A percentile compares a stretch with the other conserved stretches of the same genome.
phyloP scores from a whole-genome alignment of 306 rosid species.

The Spatholobus suberectus region DNA sequence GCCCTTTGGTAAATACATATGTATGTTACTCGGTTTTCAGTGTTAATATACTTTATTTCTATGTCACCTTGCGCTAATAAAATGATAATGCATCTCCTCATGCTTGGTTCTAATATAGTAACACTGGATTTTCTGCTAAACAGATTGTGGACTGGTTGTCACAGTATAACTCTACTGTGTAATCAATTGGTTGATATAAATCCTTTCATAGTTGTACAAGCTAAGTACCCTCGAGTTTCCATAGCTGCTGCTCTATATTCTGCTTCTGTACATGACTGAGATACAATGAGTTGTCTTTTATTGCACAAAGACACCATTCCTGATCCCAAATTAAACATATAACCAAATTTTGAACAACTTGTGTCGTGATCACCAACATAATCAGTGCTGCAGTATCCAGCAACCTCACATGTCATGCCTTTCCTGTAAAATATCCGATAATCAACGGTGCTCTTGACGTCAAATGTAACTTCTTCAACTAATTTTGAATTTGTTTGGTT shows the following conservation, averaged over 20 bases:
- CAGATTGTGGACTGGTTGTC: too few species aligned
- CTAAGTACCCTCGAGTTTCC: too few species aligned
- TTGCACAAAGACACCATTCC: background rate
- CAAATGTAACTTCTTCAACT: background rate
- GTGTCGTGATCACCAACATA: background rate
- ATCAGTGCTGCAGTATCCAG: background rate
- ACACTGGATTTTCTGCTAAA: too few species aligned
- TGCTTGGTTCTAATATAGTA: too few species aligned
- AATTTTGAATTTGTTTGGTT: background rate
- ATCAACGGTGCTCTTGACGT: background rate
- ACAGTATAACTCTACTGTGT: too few species aligned
- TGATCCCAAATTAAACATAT: background rate
- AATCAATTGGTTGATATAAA: too few species aligned
- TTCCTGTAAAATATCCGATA: background rate
- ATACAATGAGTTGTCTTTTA: background rate
- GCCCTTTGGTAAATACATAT: too few species aligned
- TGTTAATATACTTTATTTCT: background rate
- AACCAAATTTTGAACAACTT: background rate
- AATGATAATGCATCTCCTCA: too few species aligned
- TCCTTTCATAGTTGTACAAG: too few species aligned
- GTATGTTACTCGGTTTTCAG: background rate
- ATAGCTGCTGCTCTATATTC: too few species aligned
- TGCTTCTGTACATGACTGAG: background rate
- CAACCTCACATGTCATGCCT: background rate
- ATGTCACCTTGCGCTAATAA: too few species aligned